Base-by-base conservation (phyloP, 2,329 filamentous ascomycete genomes). In the Cercospora janseana region DNA sequence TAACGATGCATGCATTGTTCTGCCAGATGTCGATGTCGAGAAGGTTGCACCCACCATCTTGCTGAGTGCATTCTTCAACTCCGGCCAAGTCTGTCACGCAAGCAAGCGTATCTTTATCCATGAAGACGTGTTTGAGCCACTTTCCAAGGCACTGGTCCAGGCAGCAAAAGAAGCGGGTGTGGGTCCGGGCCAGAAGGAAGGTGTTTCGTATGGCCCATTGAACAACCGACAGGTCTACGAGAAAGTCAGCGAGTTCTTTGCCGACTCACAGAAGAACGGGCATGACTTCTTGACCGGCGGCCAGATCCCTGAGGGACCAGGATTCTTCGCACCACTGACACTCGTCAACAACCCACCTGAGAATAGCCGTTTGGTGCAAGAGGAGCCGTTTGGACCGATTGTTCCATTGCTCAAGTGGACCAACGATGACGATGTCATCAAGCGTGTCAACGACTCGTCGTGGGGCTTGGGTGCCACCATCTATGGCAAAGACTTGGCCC, bases 61-160 rank as follows among this genome's bases (percentile, higher is more conserved):
- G 8, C 90, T 95, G 61, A 90, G 91, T 15, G 84, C 89, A 10
- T 77, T 96, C 50, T 96, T 96, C 77, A 96, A 96, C 74, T 95
- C 90, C 44, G 91, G 91, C n/a, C 91, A 96, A 75, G 94, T 88
- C 68, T 96, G 91, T 76, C 95, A 91, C 70, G 87, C 89, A 16
- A 78, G 95, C 48, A 91, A 96, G 73, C 79, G 91, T 24, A 82
- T 96, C n/a, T 96, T 95, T 63, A 90, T 96, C 7, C 83, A 92
- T 62, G 86, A 87, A 66, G 83, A 81, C 60, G 81, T 96, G 44
- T 83, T 95, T 67, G 88, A 94, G 62, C 73, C 80, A 12, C 95
- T 96, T 63, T 77, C 95, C 40, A 75, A 81, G 46, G 87, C 86
- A 4, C 77, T 88, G 12, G 87, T 92, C 68, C 81, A 83, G 46